Conservation (phyloP, 768 basidiomycete species). For the Hygrophorus russula region DNA sequence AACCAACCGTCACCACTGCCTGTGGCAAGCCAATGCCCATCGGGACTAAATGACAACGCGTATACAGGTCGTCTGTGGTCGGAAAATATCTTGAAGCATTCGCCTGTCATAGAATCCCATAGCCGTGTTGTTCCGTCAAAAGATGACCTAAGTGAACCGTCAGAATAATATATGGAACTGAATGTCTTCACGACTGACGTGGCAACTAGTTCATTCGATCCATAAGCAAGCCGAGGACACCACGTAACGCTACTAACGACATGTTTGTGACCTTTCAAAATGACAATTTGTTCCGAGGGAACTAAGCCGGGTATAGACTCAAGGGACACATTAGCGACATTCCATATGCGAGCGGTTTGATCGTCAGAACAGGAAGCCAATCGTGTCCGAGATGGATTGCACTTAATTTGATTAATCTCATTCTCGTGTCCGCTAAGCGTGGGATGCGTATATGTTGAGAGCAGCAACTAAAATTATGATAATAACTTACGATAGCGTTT, state of each 20-base stretch:
- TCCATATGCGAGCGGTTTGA: slow-evolving; percentile 68
- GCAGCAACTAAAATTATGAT: too few relatives aligned
- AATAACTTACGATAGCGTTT: slow-evolving; percentile 28
- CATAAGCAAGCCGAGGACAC: slow-evolving; percentile 44
- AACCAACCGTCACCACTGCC: slow-evolving; percentile 74
- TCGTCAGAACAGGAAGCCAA: slow-evolving; percentile 81
- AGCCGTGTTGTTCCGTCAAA: slow-evolving; percentile 73
- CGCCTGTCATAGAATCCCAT: slow-evolving; percentile 74
- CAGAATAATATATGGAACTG: slow-evolving; percentile 1
- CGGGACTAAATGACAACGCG: slow-evolving; percentile 64
- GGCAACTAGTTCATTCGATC: slow-evolving; percentile 51
- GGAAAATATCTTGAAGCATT: slow-evolving; percentile 58
- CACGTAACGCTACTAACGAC: slow-evolving; percentile 59
- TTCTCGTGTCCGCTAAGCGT: slow-evolving; percentile 52
- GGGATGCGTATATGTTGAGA: too few relatives aligned
- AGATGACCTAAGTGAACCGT: slow-evolving; percentile 40
- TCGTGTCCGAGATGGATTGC: slow-evolving; percentile 51
- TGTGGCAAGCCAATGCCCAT: slow-evolving; percentile 60
- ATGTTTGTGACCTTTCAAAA: slow-evolving; percentile 54
- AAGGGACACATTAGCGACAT: slow-evolving; percentile 29
- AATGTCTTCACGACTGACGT: slow-evolving; percentile 40
- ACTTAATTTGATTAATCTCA: slow-evolving; percentile 72
- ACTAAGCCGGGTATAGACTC: slow-evolving; percentile 35
- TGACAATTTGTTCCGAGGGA: slow-evolving; percentile 23
- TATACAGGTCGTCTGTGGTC: slow-evolving; percentile 70